Base-by-base conservation (phyloP, 495 filamentous ascomycete genomes). In the Lasiosphaeris hirsuta region DNA sequence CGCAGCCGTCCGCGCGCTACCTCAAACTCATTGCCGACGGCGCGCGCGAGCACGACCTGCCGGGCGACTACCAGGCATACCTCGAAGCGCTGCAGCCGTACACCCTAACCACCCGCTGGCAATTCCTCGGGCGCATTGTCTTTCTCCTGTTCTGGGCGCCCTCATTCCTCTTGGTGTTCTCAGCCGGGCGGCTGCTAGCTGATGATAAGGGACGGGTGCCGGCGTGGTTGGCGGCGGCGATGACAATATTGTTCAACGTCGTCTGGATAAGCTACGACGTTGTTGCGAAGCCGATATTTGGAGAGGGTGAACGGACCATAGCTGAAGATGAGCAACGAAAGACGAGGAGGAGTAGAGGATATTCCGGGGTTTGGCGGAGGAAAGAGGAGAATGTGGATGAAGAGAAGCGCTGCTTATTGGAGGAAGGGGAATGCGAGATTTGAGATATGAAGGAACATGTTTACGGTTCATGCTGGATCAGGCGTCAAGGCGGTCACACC, bases 1-100 rank as follows among this genome's bases (percentile, higher is more conserved):
- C 90, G 2, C 91, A 97, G 68, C 83, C 94, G 0, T 96, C 90
- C 3, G 76, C 81, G 14, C 83, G 93, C 0, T 97, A 98, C 65
- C 77, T 97, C 6, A 79, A 83, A 19, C 75, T 97, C 18, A 81
- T 98, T 60, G 80, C 75, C 15, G 80, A 82, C 55, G 94, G 94
- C 8, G 91, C 90, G 5, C 70, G 69, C 8, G 90, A 98, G 69
- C 86, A 92, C 68, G 75, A 78, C 10, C 75, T 98, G 0, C 94
- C 94, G 0, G 58, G 74, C 0, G 83, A 88, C 36, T 98, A 96
- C 65, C 79, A 80, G 55, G 68, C 62, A 3, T 93, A 92, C 67
- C 78, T 98, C 1, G 69, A 75, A 9, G 62, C 73, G 10, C 76
- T 96, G 14, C 79, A 78, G 36, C 69, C 88, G 6, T 98, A 92